Conservation (phyloP, 1,284 basidiomycete species). For the Ceratobasidium sp. region DNA sequence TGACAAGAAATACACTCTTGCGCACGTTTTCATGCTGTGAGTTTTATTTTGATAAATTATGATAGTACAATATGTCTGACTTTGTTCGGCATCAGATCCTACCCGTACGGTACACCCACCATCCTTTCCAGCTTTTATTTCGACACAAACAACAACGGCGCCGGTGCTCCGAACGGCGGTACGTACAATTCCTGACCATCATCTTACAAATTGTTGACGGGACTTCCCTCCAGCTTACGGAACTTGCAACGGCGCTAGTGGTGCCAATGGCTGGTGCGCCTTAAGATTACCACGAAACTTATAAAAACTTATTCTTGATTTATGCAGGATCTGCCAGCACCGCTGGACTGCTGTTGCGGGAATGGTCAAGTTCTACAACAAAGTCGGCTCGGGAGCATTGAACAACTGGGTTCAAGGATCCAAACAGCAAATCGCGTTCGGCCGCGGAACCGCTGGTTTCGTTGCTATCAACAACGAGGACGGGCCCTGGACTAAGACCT, state of each 20-base stretch:
- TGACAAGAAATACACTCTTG: conserved; percentile 69
- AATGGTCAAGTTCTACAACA: conserved; percentile 72
- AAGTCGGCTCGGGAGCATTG: conserved; percentile 58
- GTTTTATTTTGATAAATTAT: conserved; percentile 31
- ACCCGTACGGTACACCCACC: conserved; percentile 72
- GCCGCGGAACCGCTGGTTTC: conserved; percentile 67
- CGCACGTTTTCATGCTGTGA: conserved; percentile 68
- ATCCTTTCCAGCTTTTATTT: conserved; percentile 68
- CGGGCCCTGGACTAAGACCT: conserved; percentile 64
- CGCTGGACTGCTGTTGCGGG: conserved; percentile 67
- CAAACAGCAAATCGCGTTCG: conserved; percentile 69
- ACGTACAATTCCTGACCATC: conserved; percentile 20
- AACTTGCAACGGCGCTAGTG: conserved; percentile 65
- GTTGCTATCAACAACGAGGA: conserved; percentile 73
- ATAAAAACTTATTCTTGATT: no score
- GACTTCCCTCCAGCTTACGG: conserved; percentile 57
- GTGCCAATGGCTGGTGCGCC: conserved; percentile 62
- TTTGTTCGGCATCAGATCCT: conserved; percentile 55
- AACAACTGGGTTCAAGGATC: conserved; percentile 68
- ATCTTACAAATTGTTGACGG: neutral
- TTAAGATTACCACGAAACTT: neutral
- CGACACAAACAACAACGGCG: conserved; percentile 62
- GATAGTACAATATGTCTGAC: neutral
- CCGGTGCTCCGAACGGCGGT: conserved; percentile 68
- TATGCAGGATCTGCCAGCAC: conserved; percentile 58